phyloP scores from a whole-genome alignment of 768 basidiomycete genomes.

The Russula olivacea region DNA sequence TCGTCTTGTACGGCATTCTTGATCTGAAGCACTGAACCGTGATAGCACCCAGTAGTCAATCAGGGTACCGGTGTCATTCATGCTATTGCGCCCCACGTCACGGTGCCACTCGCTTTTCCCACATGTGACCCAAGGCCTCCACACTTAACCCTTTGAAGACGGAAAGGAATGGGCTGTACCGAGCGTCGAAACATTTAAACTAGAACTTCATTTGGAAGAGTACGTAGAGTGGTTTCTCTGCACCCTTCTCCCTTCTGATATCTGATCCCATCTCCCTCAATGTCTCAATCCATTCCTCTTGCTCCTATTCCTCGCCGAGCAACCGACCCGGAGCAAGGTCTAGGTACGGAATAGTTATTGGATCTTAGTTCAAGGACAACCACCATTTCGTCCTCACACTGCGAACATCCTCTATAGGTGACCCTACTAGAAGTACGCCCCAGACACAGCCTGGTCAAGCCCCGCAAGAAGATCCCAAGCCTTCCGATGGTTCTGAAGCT shows the following conservation, averaged over 20 bases:
- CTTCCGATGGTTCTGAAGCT: conserved; percentile 4
- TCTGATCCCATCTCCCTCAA: not conserved
- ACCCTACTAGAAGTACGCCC: no score
- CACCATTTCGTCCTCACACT: not conserved
- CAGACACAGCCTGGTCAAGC: not conserved
- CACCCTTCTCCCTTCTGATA: not conserved
- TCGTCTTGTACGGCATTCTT: no score
- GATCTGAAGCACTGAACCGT: no score
- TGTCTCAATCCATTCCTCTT: not conserved
- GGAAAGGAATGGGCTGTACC: no score
- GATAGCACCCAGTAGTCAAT: no score
- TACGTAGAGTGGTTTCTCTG: not conserved
- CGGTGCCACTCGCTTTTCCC: no score
- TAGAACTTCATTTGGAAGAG: not conserved
- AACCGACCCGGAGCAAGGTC: not conserved
- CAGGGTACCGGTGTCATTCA: no score
- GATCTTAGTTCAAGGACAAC: not conserved
- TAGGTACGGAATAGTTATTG: not conserved
- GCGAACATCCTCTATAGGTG: not conserved
- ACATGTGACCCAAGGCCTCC: no score
- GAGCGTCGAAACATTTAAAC: no score
- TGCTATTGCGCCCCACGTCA: no score
- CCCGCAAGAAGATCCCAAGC: not conserved
- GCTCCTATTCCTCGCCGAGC: not conserved
- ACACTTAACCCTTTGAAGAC: not conserved